Conservation (phyloP, 495 filamentous ascomycete species). For the Bryoglossum gracile region DNA sequence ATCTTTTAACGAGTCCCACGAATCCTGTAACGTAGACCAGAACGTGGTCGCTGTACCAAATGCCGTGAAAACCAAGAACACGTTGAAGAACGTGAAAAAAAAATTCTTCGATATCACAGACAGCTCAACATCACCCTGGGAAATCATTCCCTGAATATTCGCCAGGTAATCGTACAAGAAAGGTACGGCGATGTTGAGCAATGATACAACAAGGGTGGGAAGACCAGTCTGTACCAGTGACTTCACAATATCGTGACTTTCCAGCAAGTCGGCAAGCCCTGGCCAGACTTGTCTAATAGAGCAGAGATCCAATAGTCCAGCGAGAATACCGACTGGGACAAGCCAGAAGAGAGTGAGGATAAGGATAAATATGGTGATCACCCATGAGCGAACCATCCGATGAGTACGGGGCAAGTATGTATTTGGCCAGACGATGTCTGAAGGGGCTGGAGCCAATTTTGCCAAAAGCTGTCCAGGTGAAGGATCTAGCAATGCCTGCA, state of each 20-base stretch:
- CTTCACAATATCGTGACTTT: constrained; percentile 55
- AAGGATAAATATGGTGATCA: constrained; percentile 71
- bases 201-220: constrained; percentile 73
- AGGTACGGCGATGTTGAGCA: constrained; percentile 83
- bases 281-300: constrained; percentile 69
- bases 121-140: constrained; percentile 88
- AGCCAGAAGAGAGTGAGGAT: constrained; percentile 87
- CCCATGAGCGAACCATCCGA: constrained; percentile 71
- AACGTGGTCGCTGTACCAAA: constrained; percentile 76
- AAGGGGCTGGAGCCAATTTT: constrained; percentile 76
- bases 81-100: constrained; percentile 99
- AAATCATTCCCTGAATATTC: constrained; percentile 86
- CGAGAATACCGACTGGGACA: constrained; percentile 72
- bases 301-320: constrained; percentile 66
- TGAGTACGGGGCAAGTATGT: constrained; percentile 74
- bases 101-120: constrained; percentile 98
- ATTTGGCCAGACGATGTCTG: constrained; percentile 88
- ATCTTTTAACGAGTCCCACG: constrained; percentile 64
- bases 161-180: constrained; percentile 94
- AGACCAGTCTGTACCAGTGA: constrained; percentile 82
- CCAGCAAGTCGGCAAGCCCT: constrained; percentile 57
- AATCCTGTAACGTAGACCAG: constrained; percentile 60
- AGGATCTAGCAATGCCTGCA: constrained; percentile 87
- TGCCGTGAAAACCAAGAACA: constrained; percentile 90
- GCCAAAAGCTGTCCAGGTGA: constrained; percentile 78